phyloP scores from a whole-genome alignment of 805 yeast species.

The Nakazawaea holstii region DNA sequence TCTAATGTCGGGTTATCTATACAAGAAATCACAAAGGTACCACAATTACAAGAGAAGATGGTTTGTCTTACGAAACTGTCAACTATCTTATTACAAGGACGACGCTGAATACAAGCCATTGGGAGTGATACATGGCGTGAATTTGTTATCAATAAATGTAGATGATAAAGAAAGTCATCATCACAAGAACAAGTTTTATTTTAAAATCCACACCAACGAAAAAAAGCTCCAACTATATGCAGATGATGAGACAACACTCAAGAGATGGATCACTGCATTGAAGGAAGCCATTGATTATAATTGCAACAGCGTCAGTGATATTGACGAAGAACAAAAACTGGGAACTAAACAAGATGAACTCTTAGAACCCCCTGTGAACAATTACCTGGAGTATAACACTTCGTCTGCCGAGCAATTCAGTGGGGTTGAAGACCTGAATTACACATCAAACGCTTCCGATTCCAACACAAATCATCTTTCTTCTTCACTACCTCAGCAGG shows the following conservation, averaged over 20 bases:
- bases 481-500: not conserved
- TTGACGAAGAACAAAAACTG: too few relatives aligned
- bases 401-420: slow-evolving; percentile 13
- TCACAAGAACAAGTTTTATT: slow-evolving; percentile 5
- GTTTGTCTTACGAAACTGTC: slow-evolving; percentile 33
- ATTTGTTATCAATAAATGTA: slow-evolving; percentile 17
- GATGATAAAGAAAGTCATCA: slow-evolving; percentile 10
- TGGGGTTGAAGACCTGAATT: slow-evolving; percentile 12
- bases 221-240: slow-evolving; percentile 15
- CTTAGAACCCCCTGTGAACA: not conserved
- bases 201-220: slow-evolving; percentile 10
- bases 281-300: slow-evolving; percentile 12
- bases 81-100: slow-evolving; percentile 34
- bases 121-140: slow-evolving; percentile 24
- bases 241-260: slow-evolving; percentile 11
- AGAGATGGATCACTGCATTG: slow-evolving; percentile 9
- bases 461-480: slow-evolving; percentile 3
- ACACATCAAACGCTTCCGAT: slow-evolving; percentile 11
- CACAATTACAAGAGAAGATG: slow-evolving; percentile 34
- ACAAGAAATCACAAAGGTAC: slow-evolving; percentile 27
- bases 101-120: slow-evolving; percentile 31
- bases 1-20: slow-evolving; percentile 23
- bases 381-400: not conserved
- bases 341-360: too few relatives aligned
- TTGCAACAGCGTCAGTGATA: not conserved